Evolutionary conservation across 148 eudicot genomes (phyloP), one percentile per base, ranked within the genome.

Genomic region (Tetragonia tetragonoides): DNA sequence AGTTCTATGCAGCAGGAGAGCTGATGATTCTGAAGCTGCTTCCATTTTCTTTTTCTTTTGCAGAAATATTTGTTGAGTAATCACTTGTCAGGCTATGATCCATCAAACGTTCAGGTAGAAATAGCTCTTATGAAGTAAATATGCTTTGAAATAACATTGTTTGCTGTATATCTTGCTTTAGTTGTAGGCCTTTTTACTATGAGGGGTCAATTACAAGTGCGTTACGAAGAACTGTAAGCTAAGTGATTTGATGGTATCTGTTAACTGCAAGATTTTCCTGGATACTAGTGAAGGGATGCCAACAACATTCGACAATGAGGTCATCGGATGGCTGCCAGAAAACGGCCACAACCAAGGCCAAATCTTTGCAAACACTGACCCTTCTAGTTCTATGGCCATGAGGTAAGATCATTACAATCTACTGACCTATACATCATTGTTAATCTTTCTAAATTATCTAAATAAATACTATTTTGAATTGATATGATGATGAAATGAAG

Each of bases 1-100:
- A 10, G 49, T 10, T 46, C 49, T 46, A 46, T 2, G 49, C 10
- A 5, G 49, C 10, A 10, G 8, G 10, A 46, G 49, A 46, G 49
- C 10, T 46, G 49, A 46, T 46, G 49, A 46, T 46, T 6, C 34
- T 28, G 34, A 28, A 28, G 34, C 7, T n/a, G 23, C 28, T 68
- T 21, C 0, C 8, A 10, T 34, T 61, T 24, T 14, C 5, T 49
- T 44, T n/a, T 68, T 42, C 3, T 6, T 6, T 38, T 60, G 63
- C 86, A 89, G 90, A 89, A 87, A 80, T 87, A 80, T 47, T 47
- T 89, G 77, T 51, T 85, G 84, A 81, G 78, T 61, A 86, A 85
- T 61, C 90, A 81, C 49, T 24, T 89, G 66, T 62, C 86, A 3
- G 68, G 76, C 61, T 82, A 85, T 15, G 86, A 85, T 41, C 80